Evolutionary conservation across 768 basidiomycete species (phyloP).

Genomic region (Leccinum fibrillosum): DNA sequence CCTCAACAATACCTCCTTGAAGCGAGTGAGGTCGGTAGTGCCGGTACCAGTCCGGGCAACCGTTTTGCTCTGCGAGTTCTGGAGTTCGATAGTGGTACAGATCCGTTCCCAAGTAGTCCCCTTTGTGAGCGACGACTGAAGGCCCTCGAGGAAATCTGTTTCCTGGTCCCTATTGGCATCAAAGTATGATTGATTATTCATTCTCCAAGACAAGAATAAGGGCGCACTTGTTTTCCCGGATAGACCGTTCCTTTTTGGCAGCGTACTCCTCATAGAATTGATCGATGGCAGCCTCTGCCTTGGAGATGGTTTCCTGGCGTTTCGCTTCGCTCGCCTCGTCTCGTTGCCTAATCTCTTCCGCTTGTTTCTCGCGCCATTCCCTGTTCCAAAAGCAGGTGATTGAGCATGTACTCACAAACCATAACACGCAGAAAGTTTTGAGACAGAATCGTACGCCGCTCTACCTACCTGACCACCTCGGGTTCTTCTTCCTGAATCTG

Average conservation of each 20-base stretch:
- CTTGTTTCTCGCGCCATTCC: slow-evolving; percentile 86
- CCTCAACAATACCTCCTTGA: slow-evolving; percentile 89
- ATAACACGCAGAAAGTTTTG: neutral
- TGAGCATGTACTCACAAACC: neutral
- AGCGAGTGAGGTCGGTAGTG: slow-evolving; percentile 84
- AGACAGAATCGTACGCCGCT: too few species aligned
- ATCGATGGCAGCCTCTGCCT: slow-evolving; percentile 84
- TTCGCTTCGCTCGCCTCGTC: slow-evolving; percentile 77
- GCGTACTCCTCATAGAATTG: slow-evolving; percentile 89
- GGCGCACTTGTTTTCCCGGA: slow-evolving; percentile 89
- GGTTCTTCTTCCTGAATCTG: slow-evolving; percentile 76
- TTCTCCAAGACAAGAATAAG: neutral
- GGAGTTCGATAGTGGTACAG: slow-evolving; percentile 76
- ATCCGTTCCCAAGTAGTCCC: slow-evolving; percentile 98
- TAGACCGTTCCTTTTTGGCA: slow-evolving; percentile 83
- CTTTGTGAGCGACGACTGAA: slow-evolving; percentile 72
- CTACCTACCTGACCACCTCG: slow-evolving; percentile 73
- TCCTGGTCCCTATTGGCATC: slow-evolving; percentile 72
- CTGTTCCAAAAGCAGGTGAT: slow-evolving; percentile 36
- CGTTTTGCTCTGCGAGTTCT: slow-evolving; percentile 98
- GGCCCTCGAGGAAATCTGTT: slow-evolving; percentile 67
- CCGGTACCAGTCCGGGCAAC: slow-evolving; percentile 81
- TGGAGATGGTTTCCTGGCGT: slow-evolving; percentile 78
- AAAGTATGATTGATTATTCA: neutral
- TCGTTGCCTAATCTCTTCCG: slow-evolving; percentile 75